phyloP scores from a whole-genome alignment of 139 green algal species.

The Closterium sp. region DNA sequence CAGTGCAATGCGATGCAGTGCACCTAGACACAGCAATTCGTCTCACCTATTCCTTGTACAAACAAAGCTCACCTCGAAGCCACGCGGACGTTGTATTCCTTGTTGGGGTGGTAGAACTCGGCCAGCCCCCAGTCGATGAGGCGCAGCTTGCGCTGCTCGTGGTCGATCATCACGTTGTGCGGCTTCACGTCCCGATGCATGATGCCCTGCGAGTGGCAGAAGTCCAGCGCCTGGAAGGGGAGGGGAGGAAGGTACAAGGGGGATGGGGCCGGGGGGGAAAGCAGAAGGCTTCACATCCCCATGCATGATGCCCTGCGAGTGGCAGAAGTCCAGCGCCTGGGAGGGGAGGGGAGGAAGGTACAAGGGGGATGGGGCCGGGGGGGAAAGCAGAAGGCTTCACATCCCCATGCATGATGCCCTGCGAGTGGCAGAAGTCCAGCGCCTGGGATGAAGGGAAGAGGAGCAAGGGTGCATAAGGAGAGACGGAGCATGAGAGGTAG shows the following conservation, averaged over 20 bases:
- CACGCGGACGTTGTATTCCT: constrained; percentile 97
- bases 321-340: constrained; percentile 89
- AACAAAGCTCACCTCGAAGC: constrained; percentile 71
- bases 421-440: constrained; percentile 90
- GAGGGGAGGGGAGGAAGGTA: not conserved
- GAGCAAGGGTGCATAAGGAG: too few species aligned
- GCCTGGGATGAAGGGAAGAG: constrained; percentile 55
- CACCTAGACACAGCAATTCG: too few species aligned
- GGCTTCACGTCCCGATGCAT: constrained; percentile 80
- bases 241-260: not conserved
- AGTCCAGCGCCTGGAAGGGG: constrained; percentile 80
- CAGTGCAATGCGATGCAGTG: too few species aligned
- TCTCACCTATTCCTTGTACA: too few species aligned
- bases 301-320: constrained; percentile 72
- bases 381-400: constrained; percentile 56
- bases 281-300: constrained; percentile 80
- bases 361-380: not conserved
- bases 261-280: too few species aligned
- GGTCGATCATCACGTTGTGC: constrained; percentile 98
- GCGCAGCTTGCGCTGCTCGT: constrained; percentile 82
- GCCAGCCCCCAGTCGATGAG: constrained; percentile 99
- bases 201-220: constrained; percentile 81
- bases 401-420: constrained; percentile 66
- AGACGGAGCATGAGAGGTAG: too few species aligned
- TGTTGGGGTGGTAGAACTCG: constrained; percentile 96